These are phyloP conservation scores for Wickerhamiella lipophila DNA, from an alignment of 805 yeast genomes.

Conservation along the genomic window DNA sequence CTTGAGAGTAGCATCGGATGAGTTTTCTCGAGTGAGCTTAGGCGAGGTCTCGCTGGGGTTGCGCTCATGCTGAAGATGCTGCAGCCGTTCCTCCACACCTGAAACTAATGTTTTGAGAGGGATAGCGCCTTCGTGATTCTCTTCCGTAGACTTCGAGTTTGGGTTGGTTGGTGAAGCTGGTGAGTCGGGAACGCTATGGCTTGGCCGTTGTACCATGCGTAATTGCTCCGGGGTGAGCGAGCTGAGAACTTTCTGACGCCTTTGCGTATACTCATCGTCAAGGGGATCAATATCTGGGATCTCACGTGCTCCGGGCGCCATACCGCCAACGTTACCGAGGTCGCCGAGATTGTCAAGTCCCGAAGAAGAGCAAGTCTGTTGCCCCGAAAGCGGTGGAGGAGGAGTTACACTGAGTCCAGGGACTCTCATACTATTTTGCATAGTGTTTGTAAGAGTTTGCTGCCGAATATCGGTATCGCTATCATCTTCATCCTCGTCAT, in stretches of 20 bases:
- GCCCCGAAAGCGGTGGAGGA: slow-evolving; percentile 4
- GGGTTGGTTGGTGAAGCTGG: background rate
- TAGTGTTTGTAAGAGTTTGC: slow-evolving; percentile 6
- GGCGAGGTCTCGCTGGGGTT: background rate
- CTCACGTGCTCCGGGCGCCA: slow-evolving; percentile 26
- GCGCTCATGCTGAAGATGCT: slow-evolving; percentile 17
- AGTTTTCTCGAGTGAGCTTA: slow-evolving; percentile 7
- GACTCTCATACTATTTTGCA: slow-evolving; percentile 1
- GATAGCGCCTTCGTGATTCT: background rate
- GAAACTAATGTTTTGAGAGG: slow-evolving; percentile 2
- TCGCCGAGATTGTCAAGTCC: slow-evolving; percentile 4
- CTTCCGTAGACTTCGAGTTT: background rate
- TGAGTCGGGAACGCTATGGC: slow-evolving; percentile 3
- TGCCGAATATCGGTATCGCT: background rate
- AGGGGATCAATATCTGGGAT: slow-evolving; percentile 17
- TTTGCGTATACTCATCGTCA: slow-evolving; percentile 19
- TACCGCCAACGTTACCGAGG: slow-evolving; percentile 21
- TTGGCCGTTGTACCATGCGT: background rate
- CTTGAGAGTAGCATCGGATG: background rate
- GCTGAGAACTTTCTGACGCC: slow-evolving; percentile 17
- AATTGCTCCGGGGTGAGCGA: slow-evolving; percentile 1
- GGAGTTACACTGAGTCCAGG: slow-evolving; percentile 10
- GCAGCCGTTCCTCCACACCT: slow-evolving; percentile 20
- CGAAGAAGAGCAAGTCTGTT: background rate
- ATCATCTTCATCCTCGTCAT: slow-evolving; percentile 7